phyloP scores from a whole-genome alignment of 2,329 filamentous ascomycete species.

The Penicillium griseofulvum region DNA sequence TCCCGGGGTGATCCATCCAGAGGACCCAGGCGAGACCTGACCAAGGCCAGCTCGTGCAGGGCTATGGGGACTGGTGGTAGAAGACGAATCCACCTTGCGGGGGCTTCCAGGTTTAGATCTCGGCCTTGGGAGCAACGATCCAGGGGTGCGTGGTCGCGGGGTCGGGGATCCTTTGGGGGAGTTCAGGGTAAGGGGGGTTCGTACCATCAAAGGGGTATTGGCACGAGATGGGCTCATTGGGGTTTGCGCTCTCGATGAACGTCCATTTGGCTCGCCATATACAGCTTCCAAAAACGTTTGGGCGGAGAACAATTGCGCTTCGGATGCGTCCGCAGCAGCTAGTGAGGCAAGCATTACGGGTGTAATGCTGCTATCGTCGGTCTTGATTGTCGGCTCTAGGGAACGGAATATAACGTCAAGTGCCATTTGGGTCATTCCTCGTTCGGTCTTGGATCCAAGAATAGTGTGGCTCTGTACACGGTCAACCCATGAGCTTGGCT shows the following conservation, averaged over 20 bases:
- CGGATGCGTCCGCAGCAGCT: constrained; percentile 72
- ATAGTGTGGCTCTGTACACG: constrained; percentile 81
- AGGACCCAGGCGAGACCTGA: constrained; percentile 9
- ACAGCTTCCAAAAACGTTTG: constrained; percentile 74
- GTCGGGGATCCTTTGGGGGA: constrained; percentile 19
- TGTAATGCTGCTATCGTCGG: constrained; percentile 52
- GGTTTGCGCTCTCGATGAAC: constrained; percentile 65
- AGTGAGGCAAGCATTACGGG: constrained; percentile 70
- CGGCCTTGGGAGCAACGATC: constrained; percentile 12
- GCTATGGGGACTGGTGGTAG: constrained; percentile 1
- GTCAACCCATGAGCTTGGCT: constrained; percentile 6
- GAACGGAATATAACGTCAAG: constrained; percentile 88
- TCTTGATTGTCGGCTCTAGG: constrained; percentile 68
- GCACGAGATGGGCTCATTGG: constrained; percentile 58
- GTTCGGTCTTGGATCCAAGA: constrained; percentile 78
- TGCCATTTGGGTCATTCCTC: constrained; percentile 86
- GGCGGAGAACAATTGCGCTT: constrained; percentile 73
- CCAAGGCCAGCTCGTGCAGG: constrained; percentile 6
- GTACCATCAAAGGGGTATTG: constrained; percentile 46
- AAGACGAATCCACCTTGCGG: constrained; percentile 3
- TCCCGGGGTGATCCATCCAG: constrained; percentile 13
- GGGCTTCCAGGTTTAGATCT: constrained; percentile 13
- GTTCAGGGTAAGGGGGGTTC: constrained; percentile 34
- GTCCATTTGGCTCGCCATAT: constrained; percentile 63
- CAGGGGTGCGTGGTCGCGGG: constrained; percentile 16